Conservation (phyloP, 2,329 filamentous ascomycete genomes). For the Phyllosticta citribraziliensis region DNA sequence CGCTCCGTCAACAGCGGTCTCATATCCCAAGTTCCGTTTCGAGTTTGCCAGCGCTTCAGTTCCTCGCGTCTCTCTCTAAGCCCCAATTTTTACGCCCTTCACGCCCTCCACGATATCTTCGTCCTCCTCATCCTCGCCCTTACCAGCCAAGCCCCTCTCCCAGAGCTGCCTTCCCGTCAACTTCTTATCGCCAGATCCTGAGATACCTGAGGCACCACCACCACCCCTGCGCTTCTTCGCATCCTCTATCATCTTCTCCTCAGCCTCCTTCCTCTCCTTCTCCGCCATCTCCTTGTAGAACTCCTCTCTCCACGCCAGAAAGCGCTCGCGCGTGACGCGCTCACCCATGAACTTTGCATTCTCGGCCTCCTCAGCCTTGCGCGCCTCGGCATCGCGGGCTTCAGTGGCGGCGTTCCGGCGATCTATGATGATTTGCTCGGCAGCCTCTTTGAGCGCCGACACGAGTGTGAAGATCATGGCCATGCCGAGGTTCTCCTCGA, state of each 20-base stretch:
- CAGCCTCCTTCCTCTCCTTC: conserved; percentile 45
- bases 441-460: conserved; percentile 75
- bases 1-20: background rate
- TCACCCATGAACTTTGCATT: conserved; percentile 95
- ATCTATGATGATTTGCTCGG: conserved; percentile 73
- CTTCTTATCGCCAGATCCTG: conserved; percentile 62
- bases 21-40: background rate
- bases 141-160: conserved; percentile 45
- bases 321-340: conserved; percentile 76
- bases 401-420: conserved; percentile 56
- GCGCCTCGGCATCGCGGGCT: conserved; percentile 42
- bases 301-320: conserved; percentile 68
- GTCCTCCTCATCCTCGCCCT: conserved; percentile 59
- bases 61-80: conserved; percentile 23
- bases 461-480: conserved; percentile 94
- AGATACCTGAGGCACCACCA: background rate
- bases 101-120: conserved; percentile 41
- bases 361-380: conserved; percentile 74
- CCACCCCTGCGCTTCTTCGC: conserved; percentile 34
- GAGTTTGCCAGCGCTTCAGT: background rate
- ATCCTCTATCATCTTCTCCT: conserved; percentile 62
- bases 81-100: conserved; percentile 36
- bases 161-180: conserved; percentile 52
- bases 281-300: conserved; percentile 79
- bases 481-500: conserved; percentile 92